phyloP scores from a whole-genome alignment of 805 yeast species.

The Ogataea kodamae region DNA sequence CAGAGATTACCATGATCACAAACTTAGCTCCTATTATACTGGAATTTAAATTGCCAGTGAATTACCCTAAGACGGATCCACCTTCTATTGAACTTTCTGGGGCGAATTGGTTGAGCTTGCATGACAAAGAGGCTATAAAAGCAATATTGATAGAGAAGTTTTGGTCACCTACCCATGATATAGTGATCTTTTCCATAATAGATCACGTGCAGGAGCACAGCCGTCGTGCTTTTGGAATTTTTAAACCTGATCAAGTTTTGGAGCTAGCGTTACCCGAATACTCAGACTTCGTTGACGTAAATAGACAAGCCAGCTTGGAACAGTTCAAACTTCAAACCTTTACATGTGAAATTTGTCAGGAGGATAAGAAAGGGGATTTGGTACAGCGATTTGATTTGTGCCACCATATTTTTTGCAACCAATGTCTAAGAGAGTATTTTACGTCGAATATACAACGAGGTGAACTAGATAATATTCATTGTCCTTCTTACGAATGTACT shows the following conservation, averaged over 20 bases:
- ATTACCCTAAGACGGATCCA: slow-evolving; percentile 35
- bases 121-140: slow-evolving; percentile 16
- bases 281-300: slow-evolving; percentile 19
- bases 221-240: slow-evolving; percentile 14
- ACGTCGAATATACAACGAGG: slow-evolving; percentile 42
- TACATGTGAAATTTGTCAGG: slow-evolving; percentile 56
- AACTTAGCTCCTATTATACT: slow-evolving; percentile 33
- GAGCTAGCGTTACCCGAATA: slow-evolving; percentile 7
- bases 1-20: slow-evolving; percentile 1
- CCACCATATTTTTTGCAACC: slow-evolving; percentile 46
- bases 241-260: slow-evolving; percentile 9
- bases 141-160: slow-evolving; percentile 23
- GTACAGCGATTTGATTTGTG: slow-evolving; percentile 42
- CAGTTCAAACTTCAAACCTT: slow-evolving; percentile 38
- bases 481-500: slow-evolving; percentile 54
- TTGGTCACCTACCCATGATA: slow-evolving; percentile 37
- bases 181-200: slow-evolving; percentile 41
- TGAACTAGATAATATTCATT: slow-evolving; percentile 48
- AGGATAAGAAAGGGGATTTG: slow-evolving; percentile 41
- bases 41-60: slow-evolving; percentile 30
- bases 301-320: slow-evolving; percentile 21
- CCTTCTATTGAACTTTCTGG: slow-evolving; percentile 29
- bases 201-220: slow-evolving; percentile 35
- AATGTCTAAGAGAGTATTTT: slow-evolving; percentile 44
- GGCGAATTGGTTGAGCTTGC: slow-evolving; percentile 29